Conservation (phyloP, 2,329 filamentous ascomycete species). For the Pseudogymnoascus sp. region DNA sequence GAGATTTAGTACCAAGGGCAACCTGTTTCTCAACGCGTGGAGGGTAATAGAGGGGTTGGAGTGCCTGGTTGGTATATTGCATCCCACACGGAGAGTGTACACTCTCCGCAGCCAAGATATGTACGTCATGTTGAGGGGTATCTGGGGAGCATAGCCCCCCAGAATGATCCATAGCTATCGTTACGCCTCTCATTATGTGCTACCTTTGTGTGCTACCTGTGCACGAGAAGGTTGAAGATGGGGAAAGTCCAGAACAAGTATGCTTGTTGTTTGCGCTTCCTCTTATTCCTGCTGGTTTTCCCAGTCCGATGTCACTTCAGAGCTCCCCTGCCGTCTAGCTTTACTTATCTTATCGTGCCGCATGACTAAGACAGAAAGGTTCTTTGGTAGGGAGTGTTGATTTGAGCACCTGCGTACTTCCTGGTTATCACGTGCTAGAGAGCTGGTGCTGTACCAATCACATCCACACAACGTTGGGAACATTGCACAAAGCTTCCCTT, state of each 20-base stretch:
- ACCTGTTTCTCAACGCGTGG: background rate
- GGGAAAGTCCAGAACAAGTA: background rate
- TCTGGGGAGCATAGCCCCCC: background rate
- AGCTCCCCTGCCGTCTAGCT: background rate
- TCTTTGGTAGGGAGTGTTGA: no score
- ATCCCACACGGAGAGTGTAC: background rate
- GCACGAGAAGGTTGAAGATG: background rate
- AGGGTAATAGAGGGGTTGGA: slow-evolving; percentile 1
- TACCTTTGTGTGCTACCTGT: background rate
- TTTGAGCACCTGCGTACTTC: no score
- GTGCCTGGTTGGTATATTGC: background rate
- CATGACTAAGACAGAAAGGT: background rate
- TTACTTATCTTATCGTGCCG: background rate
- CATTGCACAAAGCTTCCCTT: no score
- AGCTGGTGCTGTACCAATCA: no score
- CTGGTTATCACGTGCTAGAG: no score
- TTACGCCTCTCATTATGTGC: background rate
- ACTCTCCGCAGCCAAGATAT: background rate
- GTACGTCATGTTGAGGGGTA: slow-evolving; percentile 1
- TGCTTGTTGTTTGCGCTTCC: background rate
- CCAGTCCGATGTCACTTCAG: background rate
- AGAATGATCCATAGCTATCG: background rate
- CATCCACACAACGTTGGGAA: no score
- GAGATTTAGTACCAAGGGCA: background rate
- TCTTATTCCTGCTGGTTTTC: background rate